A percentile compares a stretch with the other conserved stretches of the same genome.
Conservation (phyloP, 1,139 yeast genomes). For the Geotrichum histeridarum region DNA sequence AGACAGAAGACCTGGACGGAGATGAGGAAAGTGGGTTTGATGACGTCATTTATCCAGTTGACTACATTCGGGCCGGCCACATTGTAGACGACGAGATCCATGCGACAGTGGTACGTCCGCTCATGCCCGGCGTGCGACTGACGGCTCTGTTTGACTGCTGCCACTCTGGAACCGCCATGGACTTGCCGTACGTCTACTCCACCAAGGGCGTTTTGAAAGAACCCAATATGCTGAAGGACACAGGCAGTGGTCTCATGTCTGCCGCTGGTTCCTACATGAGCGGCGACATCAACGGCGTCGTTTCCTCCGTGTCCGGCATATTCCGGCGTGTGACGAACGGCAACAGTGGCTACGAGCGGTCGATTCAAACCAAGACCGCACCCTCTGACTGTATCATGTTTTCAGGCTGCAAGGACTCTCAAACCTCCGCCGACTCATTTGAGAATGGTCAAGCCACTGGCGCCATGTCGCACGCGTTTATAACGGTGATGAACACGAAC, state of each 20-base stretch:
- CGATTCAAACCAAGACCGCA: slow-evolving; percentile 59
- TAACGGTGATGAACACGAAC: slow-evolving; percentile 58
- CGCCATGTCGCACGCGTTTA: slow-evolving; percentile 91
- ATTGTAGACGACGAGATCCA: slow-evolving; percentile 84
- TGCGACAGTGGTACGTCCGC: slow-evolving; percentile 67
- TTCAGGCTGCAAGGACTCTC: slow-evolving; percentile 89
- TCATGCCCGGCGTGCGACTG: slow-evolving; percentile 77
- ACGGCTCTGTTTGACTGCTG: slow-evolving; percentile 91
- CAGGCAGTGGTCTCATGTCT: slow-evolving; percentile 67
- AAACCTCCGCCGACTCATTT: slow-evolving; percentile 70
- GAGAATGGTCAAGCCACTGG: slow-evolving; percentile 81
- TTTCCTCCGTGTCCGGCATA: slow-evolving; percentile 47
- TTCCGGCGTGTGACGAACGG: slow-evolving; percentile 45
- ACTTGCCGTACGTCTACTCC: slow-evolving; percentile 81
- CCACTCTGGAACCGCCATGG: slow-evolving; percentile 88
- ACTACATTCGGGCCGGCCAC: slow-evolving; percentile 67
- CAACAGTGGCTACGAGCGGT: slow-evolving; percentile 42
- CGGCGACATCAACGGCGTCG: slow-evolving; percentile 60
- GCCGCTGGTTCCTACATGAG: slow-evolving; percentile 69
- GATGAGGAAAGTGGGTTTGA: slow-evolving; percentile 90
- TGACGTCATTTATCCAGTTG: slow-evolving; percentile 88
- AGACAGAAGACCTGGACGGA: slow-evolving; percentile 70
- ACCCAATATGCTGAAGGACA: slow-evolving; percentile 80
- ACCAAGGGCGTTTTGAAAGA: slow-evolving; percentile 90
- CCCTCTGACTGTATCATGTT: slow-evolving; percentile 84